These are phyloP conservation scores for Eucalyptus pauciflora DNA, from an alignment of 345 rosid species.

Conservation along the genomic window DNA sequence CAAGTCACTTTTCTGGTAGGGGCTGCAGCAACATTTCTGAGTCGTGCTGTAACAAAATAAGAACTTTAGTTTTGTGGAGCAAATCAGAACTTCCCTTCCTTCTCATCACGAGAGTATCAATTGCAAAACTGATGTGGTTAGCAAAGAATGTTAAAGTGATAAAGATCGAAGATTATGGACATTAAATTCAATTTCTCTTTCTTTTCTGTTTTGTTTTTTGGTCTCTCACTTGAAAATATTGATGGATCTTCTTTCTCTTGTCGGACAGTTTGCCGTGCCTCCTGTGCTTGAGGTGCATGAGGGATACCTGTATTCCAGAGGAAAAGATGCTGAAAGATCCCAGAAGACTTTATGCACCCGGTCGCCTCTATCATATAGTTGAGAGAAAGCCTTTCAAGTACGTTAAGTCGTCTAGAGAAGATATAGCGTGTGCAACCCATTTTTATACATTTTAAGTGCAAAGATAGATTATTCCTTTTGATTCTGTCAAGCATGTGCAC, in stretches of 20 bases:
- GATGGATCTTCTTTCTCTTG: background rate
- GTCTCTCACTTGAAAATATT: background rate
- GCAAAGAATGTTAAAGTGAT: background rate
- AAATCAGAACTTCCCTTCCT: background rate
- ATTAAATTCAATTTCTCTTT: background rate
- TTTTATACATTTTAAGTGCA: background rate
- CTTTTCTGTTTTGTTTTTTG: background rate
- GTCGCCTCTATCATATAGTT: constrained; percentile 95
- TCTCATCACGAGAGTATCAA: background rate
- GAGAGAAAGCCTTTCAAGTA: constrained; percentile 88
- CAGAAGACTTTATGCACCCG: constrained; percentile 93
- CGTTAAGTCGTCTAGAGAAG: background rate
- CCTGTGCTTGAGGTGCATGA: constrained; percentile 78
- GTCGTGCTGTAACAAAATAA: background rate
- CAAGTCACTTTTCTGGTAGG: constrained; percentile 96
- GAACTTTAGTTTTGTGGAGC: background rate
- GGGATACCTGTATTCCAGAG: constrained; percentile 86
- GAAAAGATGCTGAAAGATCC: constrained; percentile 89
- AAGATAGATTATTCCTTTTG: background rate
- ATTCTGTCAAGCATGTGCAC: background rate
- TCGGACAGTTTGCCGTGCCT: constrained; percentile 80
- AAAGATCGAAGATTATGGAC: background rate
- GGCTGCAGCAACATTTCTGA: background rate
- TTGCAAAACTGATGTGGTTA: background rate
- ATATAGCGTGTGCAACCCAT: background rate